Percentiles rank a stretch among this genome's conserved stretches.
phyloP scores from a whole-genome alignment of 306 rosid genomes.

The Dryas alaskensis region DNA sequence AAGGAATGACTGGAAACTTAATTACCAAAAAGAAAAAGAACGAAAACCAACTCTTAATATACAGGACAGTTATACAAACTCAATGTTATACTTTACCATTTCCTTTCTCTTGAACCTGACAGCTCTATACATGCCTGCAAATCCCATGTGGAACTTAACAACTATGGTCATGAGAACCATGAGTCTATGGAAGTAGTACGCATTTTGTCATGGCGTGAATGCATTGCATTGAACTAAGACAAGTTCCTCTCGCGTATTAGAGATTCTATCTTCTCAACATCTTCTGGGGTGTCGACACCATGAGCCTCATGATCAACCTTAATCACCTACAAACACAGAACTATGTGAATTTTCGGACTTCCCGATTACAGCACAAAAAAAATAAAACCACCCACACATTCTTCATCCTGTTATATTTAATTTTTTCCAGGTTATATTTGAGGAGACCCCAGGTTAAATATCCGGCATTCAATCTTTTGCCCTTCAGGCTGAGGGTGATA shows the following conservation, averaged over 20 bases:
- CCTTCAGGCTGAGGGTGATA: background rate
- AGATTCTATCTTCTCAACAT: slow-evolving; percentile 78
- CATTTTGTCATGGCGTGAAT: background rate
- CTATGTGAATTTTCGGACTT: background rate
- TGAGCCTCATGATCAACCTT: slow-evolving; percentile 94
- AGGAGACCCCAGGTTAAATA: background rate
- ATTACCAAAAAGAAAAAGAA: background rate
- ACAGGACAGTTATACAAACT: background rate
- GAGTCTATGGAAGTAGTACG: background rate
- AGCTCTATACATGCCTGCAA: background rate
- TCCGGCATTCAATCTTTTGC: background rate
- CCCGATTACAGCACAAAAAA: background rate
- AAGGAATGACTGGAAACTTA: background rate
- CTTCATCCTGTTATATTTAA: background rate
- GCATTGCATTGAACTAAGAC: slow-evolving; percentile 33
- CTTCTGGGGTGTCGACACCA: slow-evolving; percentile 92
- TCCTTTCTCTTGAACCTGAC: slow-evolving; percentile 1
- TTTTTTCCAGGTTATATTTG: background rate
- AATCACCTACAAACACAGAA: slow-evolving; percentile 56
- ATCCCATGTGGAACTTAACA: background rate
- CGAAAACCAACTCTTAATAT: background rate
- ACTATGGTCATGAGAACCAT: background rate
- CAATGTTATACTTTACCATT: background rate
- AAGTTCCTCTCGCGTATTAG: slow-evolving; percentile 69
- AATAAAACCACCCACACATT: background rate